Evolutionary conservation across 306 rosid genomes (phyloP).

Genomic region (Aeschynomene evenia): DNA sequence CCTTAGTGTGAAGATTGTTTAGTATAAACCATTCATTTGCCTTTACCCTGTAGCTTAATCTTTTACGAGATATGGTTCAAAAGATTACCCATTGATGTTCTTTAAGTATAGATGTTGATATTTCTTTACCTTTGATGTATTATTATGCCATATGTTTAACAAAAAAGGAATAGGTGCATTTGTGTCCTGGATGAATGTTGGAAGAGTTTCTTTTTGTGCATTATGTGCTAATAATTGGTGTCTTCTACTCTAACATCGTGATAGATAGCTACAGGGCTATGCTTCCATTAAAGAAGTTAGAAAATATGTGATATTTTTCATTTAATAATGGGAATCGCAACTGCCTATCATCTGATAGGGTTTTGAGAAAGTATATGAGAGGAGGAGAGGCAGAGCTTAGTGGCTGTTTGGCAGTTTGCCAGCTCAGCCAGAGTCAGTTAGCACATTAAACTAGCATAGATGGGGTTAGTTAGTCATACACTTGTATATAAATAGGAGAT

Average conservation of each 20-base stretch:
- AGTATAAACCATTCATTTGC: too few relatives aligned
- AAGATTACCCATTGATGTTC: neutral
- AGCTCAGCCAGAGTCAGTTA: too few relatives aligned
- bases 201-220: conserved; percentile 10
- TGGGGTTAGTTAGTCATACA: too few relatives aligned
- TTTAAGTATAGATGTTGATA: conserved; percentile 4
- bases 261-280: neutral
- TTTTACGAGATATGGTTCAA: too few relatives aligned
- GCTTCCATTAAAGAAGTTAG: conserved; percentile 9
- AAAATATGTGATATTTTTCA: conserved; percentile 5
- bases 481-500: too few relatives aligned
- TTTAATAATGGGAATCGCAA: conserved; percentile 1
- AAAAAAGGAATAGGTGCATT: too few relatives aligned
- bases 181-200: conserved; percentile 13
- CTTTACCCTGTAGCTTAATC: too few relatives aligned
- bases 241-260: conserved; percentile 3
- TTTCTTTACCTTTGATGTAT: neutral
- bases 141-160: neutral
- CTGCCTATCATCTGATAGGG: conserved; percentile 6
- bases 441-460: too few relatives aligned
- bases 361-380: too few relatives aligned
- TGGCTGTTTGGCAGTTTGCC: too few relatives aligned
- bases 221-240: neutral
- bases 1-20: neutral
- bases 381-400: too few relatives aligned